Percentiles rank a stretch among this genome's conserved stretches.
phyloP scores from a whole-genome alignment of 2,329 filamentous ascomycete genomes.

The Dothiorella sarmentorum region DNA sequence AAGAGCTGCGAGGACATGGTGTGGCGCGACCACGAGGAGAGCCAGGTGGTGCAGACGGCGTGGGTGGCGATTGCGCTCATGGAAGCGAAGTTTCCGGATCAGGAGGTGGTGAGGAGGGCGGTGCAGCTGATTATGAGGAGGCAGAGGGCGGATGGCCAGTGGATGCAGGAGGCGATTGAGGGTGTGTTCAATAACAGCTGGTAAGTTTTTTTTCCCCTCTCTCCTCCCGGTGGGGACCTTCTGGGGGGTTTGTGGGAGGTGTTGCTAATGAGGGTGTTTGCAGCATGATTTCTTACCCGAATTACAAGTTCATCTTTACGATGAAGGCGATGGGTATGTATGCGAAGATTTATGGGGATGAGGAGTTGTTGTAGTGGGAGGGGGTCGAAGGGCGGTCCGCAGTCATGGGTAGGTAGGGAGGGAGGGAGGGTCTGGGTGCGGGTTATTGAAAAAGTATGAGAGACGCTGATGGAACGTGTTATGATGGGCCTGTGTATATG shows the following conservation, averaged over 20 bases:
- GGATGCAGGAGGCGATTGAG: conserved; percentile 92
- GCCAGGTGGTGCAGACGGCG: conserved; percentile 90
- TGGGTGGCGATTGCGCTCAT: conserved; percentile 83
- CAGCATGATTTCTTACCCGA: conserved; percentile 96
- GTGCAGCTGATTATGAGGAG: conserved; percentile 78
- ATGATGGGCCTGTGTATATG: too few species aligned
- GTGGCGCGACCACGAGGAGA: conserved; percentile 74
- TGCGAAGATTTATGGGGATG: conserved; percentile 66
- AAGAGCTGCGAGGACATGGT: conserved; percentile 72
- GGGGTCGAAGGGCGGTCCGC: too few species aligned
- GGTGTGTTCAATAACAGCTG: conserved; percentile 99
- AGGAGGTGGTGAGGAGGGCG: conserved; percentile 67
- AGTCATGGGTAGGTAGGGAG: too few species aligned
- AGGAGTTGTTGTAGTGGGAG: conserved; percentile 46
- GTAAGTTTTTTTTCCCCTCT: conserved; percentile 45
- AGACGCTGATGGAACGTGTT: too few species aligned
- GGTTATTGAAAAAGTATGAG: too few species aligned
- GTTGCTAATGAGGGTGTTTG: not conserved
- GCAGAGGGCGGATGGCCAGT: conserved; percentile 87
- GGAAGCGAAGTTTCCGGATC: conserved; percentile 76
- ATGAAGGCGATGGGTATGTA: conserved; percentile 94
- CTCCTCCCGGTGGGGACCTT: not conserved
- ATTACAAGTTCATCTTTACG: conserved; percentile 96
- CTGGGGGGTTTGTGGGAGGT: too few species aligned
- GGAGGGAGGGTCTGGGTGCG: too few species aligned